These are phyloP conservation scores for Vitellaria paradoxa DNA, from an alignment of 179 eudicot genomes.

Conservation along the genomic window DNA sequence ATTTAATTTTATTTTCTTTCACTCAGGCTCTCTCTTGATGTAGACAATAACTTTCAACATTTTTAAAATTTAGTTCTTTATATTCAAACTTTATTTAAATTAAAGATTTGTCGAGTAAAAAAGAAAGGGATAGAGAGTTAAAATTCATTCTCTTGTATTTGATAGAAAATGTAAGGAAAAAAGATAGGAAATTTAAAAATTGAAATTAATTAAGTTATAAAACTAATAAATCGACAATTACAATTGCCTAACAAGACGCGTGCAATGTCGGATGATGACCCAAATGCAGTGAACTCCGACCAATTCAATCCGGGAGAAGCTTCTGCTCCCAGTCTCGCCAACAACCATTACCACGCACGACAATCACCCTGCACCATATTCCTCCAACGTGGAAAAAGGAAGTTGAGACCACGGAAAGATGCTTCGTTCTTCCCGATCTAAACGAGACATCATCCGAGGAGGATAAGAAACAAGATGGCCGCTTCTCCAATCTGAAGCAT, in stretches of 20 bases:
- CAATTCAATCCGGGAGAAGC: not conserved
- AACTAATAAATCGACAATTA: conserved; percentile 3
- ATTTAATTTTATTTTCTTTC: no score
- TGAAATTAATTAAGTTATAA: no score
- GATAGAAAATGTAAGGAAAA: no score
- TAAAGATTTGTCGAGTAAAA: no score
- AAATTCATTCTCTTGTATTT: no score
- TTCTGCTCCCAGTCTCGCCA: conserved; percentile 6
- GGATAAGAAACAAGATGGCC: not conserved
- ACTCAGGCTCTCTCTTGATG: no score
- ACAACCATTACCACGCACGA: not conserved
- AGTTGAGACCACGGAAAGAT: conserved; percentile 5
- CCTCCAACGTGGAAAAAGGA: conserved; percentile 10
- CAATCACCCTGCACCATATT: not conserved
- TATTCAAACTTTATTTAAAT: no score
- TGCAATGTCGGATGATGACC: not conserved
- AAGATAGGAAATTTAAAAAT: no score
- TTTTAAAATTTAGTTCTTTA: no score
- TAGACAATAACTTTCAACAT: no score
- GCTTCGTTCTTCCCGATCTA: conserved; percentile 28
- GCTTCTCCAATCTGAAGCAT: conserved; percentile 3
- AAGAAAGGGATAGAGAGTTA: no score
- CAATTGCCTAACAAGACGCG: not conserved
- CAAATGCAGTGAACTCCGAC: not conserved
- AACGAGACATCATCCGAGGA: conserved; percentile 24